Evolutionary conservation across 2,329 filamentous ascomycete genomes (phyloP).

Genomic region (Orbilia blumenaviensis): DNA sequence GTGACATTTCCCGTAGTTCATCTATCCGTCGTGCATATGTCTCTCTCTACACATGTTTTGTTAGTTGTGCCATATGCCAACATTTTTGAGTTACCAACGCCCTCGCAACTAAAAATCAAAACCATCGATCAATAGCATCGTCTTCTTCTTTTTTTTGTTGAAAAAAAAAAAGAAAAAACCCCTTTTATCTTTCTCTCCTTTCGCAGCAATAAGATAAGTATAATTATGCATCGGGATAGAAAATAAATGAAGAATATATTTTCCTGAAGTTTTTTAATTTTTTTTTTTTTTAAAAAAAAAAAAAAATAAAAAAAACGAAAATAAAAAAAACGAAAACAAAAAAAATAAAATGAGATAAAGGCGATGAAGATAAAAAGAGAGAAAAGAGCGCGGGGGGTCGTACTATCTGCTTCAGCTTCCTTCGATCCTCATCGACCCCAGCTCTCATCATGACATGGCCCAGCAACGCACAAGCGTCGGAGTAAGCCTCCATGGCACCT

Average conservation of each 20-base stretch:
- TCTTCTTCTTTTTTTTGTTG: too few relatives aligned
- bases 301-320: background rate
- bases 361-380: slow-evolving; percentile 14
- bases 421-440: slow-evolving; percentile 83
- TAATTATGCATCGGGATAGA: background rate
- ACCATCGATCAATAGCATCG: background rate
- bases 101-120: background rate
- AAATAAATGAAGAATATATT: background rate
- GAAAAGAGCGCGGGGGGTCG: slow-evolving; percentile 60
- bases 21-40: slow-evolving; percentile 91
- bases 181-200: too few relatives aligned
- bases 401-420: slow-evolving; percentile 92
- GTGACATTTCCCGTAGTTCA: slow-evolving; percentile 78
- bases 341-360: slow-evolving; percentile 1
- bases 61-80: slow-evolving; percentile 42
- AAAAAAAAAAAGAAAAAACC: too few relatives aligned
- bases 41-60: slow-evolving; percentile 69
- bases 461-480: slow-evolving; percentile 86
- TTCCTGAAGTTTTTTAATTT: background rate
- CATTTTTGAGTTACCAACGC: slow-evolving; percentile 10
- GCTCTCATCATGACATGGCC: slow-evolving; percentile 88
- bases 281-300: background rate
- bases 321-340: slow-evolving; percentile 1
- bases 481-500: slow-evolving; percentile 86
- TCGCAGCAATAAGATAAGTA: too few relatives aligned